These are phyloP conservation scores for Fusarium siculi DNA, from an alignment of 2,329 filamentous ascomycete genomes.

Conservation along the genomic window DNA sequence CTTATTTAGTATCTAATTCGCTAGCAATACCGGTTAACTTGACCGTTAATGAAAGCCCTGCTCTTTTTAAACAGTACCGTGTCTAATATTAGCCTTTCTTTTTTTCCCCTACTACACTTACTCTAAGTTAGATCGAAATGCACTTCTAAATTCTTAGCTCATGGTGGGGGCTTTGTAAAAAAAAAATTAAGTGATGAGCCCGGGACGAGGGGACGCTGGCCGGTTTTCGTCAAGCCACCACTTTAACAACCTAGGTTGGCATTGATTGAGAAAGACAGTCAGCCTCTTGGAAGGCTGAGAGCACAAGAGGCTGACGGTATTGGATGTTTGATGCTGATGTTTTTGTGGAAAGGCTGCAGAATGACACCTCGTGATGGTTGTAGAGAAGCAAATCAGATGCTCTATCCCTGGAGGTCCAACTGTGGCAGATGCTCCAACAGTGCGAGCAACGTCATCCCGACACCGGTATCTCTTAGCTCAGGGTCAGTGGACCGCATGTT, in stretches of 20 bases:
- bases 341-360: conserved; percentile 10
- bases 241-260: background rate
- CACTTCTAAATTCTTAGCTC: conserved; percentile 31
- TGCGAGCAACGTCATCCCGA: conserved; percentile 29
- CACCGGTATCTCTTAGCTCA: conserved; percentile 9
- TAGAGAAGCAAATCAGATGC: conserved; percentile 12
- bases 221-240: conserved; percentile 17
- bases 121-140: conserved; percentile 13
- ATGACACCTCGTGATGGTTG: conserved; percentile 13
- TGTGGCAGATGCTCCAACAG: conserved; percentile 35
- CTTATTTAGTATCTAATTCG: background rate
- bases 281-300: conserved; percentile 12
- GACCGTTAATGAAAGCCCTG: background rate
- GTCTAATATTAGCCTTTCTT: conserved; percentile 25
- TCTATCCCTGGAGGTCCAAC: background rate
- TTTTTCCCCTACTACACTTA: background rate
- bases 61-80: conserved; percentile 1
- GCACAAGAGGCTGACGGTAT: conserved; percentile 5
- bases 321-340: conserved; percentile 1
- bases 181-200: conserved; percentile 2
- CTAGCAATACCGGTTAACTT: conserved; percentile 4
- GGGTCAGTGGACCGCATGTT: conserved; percentile 18
- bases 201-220: conserved; percentile 6
- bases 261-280: background rate
- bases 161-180: conserved; percentile 26